These are phyloP conservation scores for Boletus huronensis DNA, from an alignment of 768 basidiomycete species.

Conservation along the genomic window DNA sequence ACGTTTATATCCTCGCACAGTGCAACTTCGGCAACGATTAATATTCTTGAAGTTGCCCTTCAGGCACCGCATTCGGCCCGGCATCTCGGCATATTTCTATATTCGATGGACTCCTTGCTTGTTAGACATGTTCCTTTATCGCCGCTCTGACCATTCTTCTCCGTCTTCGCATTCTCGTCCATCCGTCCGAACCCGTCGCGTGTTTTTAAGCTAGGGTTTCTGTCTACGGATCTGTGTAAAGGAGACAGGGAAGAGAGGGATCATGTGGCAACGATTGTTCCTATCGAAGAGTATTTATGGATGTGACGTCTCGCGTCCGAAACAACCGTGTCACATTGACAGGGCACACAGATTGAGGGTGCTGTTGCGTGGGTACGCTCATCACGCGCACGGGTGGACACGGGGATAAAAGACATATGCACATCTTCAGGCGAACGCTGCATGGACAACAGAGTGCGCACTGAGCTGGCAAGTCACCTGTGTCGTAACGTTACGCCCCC, in stretches of 20 bases:
- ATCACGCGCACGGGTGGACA: neutral
- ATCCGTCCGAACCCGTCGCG: neutral
- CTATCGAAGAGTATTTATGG: neutral
- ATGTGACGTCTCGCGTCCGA: neutral
- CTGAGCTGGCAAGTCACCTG: constrained; percentile 1
- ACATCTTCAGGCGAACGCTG: neutral
- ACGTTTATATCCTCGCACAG: constrained; percentile 16
- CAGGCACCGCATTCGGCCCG: constrained; percentile 1
- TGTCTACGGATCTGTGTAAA: neutral
- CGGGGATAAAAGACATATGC: neutral
- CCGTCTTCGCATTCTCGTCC: neutral
- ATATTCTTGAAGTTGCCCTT: neutral
- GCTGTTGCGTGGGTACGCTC: no score
- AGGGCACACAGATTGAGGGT: no score
- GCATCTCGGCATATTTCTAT: constrained; percentile 23
- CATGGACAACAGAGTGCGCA: neutral
- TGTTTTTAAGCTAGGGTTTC: no score
- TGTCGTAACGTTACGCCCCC: neutral
- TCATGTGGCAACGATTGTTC: neutral
- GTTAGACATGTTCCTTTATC: neutral
- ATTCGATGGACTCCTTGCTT: neutral
- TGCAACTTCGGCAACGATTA: neutral
- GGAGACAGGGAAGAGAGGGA: neutral
- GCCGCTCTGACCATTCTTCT: neutral
- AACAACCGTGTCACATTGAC: neutral